Conservation (phyloP, 139 green algal species). For the Volvox africanus region DNA sequence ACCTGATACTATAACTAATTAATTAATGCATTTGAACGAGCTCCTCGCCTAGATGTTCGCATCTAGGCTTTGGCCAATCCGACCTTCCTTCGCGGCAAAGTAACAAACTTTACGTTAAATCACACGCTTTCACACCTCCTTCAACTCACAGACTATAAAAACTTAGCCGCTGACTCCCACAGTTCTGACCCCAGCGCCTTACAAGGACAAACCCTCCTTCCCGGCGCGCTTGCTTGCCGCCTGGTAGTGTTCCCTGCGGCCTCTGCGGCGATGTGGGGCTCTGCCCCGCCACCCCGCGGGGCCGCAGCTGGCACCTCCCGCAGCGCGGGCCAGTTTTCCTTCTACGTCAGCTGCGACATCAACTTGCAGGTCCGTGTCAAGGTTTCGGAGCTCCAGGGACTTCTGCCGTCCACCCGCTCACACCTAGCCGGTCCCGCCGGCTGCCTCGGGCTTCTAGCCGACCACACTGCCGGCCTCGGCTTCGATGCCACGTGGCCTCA, state of each 20-base stretch:
- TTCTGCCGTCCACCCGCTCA: conserved; percentile 56
- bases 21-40: no score
- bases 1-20: no score
- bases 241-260: background rate
- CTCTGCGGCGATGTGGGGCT: conserved; percentile 20
- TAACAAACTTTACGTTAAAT: no score
- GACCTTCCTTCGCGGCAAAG: no score
- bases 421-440: background rate
- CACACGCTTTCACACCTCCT: no score
- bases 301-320: background rate
- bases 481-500: background rate
- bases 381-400: conserved; percentile 66
- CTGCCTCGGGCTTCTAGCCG: background rate
- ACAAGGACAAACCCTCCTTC: no score
- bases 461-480: background rate
- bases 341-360: conserved; percentile 78
- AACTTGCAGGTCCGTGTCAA: conserved; percentile 76
- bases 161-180: no score
- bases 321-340: conserved; percentile 17
- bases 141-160: no score
- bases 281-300: background rate
- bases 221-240: no score
- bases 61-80: no score
- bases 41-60: no score
- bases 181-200: no score